Conservation (phyloP, 176 grass and related monocot species). For the Cymbopogon citratus region DNA sequence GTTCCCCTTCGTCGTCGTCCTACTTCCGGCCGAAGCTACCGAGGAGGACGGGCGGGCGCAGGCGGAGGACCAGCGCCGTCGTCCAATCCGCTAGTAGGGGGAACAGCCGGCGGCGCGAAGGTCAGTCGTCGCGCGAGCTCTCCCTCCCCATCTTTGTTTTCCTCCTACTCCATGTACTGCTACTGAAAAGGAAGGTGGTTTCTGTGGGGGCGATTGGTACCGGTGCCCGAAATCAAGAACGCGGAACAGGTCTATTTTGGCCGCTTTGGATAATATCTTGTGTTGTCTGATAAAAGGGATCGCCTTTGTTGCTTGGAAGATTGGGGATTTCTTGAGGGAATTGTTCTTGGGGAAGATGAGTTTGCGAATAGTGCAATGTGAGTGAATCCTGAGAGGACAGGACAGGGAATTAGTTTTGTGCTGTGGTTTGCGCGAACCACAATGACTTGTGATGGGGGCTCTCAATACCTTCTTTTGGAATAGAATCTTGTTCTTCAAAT, state of each 20-base stretch:
- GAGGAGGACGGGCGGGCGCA: background rate
- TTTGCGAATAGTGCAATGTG: slow-evolving; percentile 3
- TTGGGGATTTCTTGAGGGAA: background rate
- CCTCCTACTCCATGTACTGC: background rate
- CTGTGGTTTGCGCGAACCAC: background rate
- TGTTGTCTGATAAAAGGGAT: background rate
- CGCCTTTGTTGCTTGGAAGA: background rate
- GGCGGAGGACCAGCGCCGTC: slow-evolving; percentile 1
- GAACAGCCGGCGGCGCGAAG: background rate
- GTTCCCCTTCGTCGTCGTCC: slow-evolving; percentile 8
- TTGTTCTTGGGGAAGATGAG: background rate
- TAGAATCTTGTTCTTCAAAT: slow-evolving; percentile 36
- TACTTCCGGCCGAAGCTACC: background rate
- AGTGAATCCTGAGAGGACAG: slow-evolving; percentile 29
- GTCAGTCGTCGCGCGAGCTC: slow-evolving; percentile 11
- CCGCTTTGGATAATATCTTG: background rate
- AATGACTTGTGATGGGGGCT: slow-evolving; percentile 27
- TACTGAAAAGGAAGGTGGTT: background rate
- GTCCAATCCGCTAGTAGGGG: background rate
- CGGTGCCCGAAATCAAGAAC: slow-evolving; percentile 19
- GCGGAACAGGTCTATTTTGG: background rate
- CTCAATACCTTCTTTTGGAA: slow-evolving; percentile 20
- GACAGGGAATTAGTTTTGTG: slow-evolving; percentile 22
- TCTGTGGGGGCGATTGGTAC: background rate
- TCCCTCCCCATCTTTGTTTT: background rate